These are phyloP conservation scores for Sedum album DNA, from an alignment of 164 flowering plant genomes.

Conservation along the genomic window DNA sequence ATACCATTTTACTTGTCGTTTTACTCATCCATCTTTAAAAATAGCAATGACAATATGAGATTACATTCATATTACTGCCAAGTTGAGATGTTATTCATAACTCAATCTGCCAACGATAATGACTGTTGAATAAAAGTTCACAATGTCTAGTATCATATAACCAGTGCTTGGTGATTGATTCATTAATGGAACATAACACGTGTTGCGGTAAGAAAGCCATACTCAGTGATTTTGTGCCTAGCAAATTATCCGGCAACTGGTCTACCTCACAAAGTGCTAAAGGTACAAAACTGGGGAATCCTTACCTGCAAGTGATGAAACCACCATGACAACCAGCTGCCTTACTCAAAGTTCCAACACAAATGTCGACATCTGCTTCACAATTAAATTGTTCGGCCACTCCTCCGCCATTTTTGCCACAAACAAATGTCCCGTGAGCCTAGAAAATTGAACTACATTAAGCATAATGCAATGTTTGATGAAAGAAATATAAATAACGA, in stretches of 20 bases:
- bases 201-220: background rate
- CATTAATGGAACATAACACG: background rate
- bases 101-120: too few species aligned
- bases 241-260: background rate
- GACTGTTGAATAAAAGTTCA: too few species aligned
- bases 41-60: background rate
- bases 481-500: background rate
- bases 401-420: constrained; percentile 23
- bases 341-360: constrained; percentile 87
- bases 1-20: too few species aligned
- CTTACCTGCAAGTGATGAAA: constrained; percentile 91
- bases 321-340: constrained; percentile 97
- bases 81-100: too few species aligned
- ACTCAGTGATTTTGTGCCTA: background rate
- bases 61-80: too few species aligned
- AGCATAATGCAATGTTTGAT: background rate
- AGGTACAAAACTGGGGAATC: background rate
- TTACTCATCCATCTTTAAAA: too few species aligned
- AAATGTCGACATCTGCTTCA: constrained; percentile 79
- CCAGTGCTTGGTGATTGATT: too few species aligned
- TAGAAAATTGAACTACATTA: constrained; percentile 12
- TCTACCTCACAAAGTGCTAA: background rate
- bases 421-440: constrained; percentile 48
- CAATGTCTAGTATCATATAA: too few species aligned
- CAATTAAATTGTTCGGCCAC: constrained; percentile 74